Conservation (phyloP, 2,329 filamentous ascomycete genomes). For the Claviceps citrina region DNA sequence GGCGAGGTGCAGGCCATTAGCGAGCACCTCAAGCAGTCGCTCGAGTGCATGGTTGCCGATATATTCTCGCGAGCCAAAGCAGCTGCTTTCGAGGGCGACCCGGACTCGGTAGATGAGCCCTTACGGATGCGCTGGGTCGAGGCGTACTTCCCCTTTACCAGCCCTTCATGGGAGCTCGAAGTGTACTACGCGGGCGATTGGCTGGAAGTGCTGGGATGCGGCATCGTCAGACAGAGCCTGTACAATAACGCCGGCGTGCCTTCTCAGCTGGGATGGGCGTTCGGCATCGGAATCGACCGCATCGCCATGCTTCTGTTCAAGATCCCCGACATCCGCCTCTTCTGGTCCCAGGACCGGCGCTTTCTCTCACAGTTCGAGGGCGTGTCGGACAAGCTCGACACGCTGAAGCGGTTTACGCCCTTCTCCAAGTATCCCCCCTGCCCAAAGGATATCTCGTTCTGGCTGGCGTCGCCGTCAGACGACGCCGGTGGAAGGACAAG, state of each 20-base stretch:
- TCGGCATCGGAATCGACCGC: conserved; percentile 82
- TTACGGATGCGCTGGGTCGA: conserved; percentile 86
- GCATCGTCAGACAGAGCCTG: conserved; percentile 72
- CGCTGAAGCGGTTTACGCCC: conserved; percentile 53
- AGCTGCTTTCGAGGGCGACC: conserved; percentile 40
- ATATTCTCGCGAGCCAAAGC: conserved; percentile 67
- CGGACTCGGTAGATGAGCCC: conserved; percentile 46
- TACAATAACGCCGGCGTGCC: conserved; percentile 63
- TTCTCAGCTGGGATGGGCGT: conserved; percentile 77
- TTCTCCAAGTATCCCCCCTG: conserved; percentile 88
- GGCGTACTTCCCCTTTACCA: conserved; percentile 95
- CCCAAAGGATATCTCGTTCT: conserved; percentile 88
- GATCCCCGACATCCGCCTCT: conserved; percentile 89
- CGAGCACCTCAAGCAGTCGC: conserved; percentile 71
- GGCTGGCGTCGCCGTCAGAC: conserved; percentile 42
- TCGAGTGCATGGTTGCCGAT: conserved; percentile 80
- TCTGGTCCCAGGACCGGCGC: conserved; percentile 76
- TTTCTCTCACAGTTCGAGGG: conserved; percentile 76
- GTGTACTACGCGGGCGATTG: conserved; percentile 89
- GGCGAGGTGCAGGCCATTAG: conserved; percentile 72
- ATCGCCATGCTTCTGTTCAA: conserved; percentile 96
- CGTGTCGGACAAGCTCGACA: conserved; percentile 34
- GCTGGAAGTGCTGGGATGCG: conserved; percentile 91
- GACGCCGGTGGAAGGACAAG: conserved; percentile 32
- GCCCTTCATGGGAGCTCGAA: conserved; percentile 88